Evolutionary conservation across 768 basidiomycete genomes (phyloP).

Genomic region (Tricholoma terreum): DNA sequence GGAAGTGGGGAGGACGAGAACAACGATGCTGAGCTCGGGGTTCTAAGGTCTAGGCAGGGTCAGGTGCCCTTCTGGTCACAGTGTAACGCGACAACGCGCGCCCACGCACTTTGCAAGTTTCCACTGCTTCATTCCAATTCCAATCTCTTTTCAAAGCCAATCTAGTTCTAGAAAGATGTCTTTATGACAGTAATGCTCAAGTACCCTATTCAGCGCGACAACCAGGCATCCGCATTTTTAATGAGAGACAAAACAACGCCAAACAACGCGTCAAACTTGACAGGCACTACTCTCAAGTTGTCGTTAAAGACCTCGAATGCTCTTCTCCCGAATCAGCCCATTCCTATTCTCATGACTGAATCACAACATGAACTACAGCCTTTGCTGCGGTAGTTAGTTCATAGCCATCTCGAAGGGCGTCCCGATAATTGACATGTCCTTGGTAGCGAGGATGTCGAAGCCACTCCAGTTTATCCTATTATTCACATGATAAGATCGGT

Average conservation of each 20-base stretch:
- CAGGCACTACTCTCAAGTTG: background rate
- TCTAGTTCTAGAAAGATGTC: background rate
- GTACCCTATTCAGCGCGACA: too few relatives aligned
- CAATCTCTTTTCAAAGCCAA: background rate
- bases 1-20: constrained; percentile 22
- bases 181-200: too few relatives aligned
- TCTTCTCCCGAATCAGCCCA: background rate
- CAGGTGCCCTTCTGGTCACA: constrained; percentile 17
- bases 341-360: constrained; percentile 34
- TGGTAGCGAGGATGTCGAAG: constrained; percentile 48
- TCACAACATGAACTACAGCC: constrained; percentile 43
- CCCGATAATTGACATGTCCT: background rate
- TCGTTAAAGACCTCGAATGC: background rate
- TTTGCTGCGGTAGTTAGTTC: constrained; percentile 38
- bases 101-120: constrained; percentile 30
- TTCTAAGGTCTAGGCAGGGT: constrained; percentile 26
- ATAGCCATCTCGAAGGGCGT: background rate
- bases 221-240: too few relatives aligned
- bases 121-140: background rate
- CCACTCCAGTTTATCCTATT: constrained; percentile 70
- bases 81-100: constrained; percentile 39
- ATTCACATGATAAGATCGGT: constrained; percentile 76
- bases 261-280: constrained; percentile 12
- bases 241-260: background rate
- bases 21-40: constrained; percentile 24